Base-by-base conservation (phyloP, 1,284 basidiomycete species). In the Prillingera fragicola region DNA sequence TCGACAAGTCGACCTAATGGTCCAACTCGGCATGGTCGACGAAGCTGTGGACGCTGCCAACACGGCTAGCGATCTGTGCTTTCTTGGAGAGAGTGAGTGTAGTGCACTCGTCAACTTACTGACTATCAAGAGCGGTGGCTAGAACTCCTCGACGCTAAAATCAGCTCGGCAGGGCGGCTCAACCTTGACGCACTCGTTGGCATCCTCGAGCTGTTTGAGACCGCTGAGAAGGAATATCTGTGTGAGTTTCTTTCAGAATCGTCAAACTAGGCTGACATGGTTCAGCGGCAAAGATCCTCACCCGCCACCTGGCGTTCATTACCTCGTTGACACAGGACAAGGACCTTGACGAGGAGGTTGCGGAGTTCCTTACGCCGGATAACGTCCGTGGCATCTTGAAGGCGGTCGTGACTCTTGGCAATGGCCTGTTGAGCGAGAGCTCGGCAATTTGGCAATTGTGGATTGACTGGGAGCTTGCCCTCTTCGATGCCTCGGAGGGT, bases 201-300 rank as follows among this genome's bases (percentile, higher is more conserved):
- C 35, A 64, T 87, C 10, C 66, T 86, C 44, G 75, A 77, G n/a
- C 54, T 81, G 34, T 89, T 83, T 61, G 69, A 74, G 33, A 77
- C 75, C 34, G 87, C 87, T 14, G 85, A 87, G 63, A 71, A 68
- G 14, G 87, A 91, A 59, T 90, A 90, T 62, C 62, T 88, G 23
- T 89, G 87, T 90, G 65, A 69, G 85, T 67, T 43, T 50, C 34
- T 56, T 47, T 42, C 33, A 43, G 38, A 13, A 14, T 15, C 26
- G 4, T 27, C 15, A 13, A 28, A 13, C 48, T 53, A 21, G 48
- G 80, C 86, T 27, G 75, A 81, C 1, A 71, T 89, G 31, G 74
- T 90, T 29, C 74, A 78, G 59, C 80, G 75, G 45, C 85, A 91
- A 63, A 54, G 35, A 82, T 88, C 54, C 60, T 91, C 27, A 61